Evolutionary conservation across 768 basidiomycete species (phyloP).

Genomic region (Trametes cinnabarina): DNA sequence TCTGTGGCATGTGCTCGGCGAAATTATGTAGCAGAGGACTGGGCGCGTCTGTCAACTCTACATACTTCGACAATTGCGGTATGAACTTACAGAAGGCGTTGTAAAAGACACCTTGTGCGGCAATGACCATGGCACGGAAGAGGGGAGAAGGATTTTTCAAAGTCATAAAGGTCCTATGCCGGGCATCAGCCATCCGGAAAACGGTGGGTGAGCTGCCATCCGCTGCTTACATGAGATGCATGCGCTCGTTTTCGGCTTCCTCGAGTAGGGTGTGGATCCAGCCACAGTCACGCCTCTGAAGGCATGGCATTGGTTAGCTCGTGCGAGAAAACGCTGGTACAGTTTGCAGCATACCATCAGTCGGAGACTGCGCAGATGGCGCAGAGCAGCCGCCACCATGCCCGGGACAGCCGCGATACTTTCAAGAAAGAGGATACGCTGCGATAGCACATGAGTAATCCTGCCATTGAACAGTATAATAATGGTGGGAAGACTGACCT

Average conservation of each 20-base stretch:
- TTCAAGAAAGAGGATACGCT: conserved; percentile 73
- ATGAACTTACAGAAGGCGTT: conserved; percentile 77
- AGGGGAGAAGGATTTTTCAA: conserved; percentile 74
- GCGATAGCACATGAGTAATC: neutral
- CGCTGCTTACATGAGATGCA: conserved; percentile 76
- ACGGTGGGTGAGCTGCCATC: neutral
- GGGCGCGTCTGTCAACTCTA: neutral
- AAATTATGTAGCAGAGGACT: conserved; percentile 79
- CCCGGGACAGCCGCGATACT: conserved; percentile 93
- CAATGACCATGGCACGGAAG: conserved; percentile 82
- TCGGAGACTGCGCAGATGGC: conserved; percentile 86
- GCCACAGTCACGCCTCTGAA: conserved; percentile 53
- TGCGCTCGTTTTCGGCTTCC: conserved; percentile 96
- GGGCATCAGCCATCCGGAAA: conserved; percentile 6
- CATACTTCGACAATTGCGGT: neutral
- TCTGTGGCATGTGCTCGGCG: conserved; percentile 76
- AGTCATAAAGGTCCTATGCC: conserved; percentile 90
- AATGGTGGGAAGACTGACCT: conserved; percentile 38
- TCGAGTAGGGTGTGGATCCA: conserved; percentile 94
- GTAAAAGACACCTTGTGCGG: conserved; percentile 89
- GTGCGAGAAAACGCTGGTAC: no score
- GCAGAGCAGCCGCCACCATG: conserved; percentile 86
- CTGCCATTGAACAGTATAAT: neutral
- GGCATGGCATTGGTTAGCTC: no score
- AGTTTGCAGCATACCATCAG: conserved; percentile 59